phyloP scores from a whole-genome alignment of 306 rosid genomes.

The Cyamopsis tetragonoloba region DNA sequence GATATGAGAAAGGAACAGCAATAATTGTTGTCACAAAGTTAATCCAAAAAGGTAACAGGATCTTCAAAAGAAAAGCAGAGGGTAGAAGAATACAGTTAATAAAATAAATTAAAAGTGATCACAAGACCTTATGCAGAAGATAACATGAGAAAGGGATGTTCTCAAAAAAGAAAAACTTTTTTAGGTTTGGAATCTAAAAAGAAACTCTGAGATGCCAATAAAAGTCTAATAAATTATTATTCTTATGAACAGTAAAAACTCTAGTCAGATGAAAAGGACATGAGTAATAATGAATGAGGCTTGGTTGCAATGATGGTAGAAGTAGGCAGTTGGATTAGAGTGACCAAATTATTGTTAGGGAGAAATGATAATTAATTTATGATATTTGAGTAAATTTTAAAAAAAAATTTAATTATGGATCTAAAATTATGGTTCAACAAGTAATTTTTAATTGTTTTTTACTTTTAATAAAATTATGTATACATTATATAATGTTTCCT shows the following conservation, averaged over 20 bases:
- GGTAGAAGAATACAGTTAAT: constrained; percentile 32
- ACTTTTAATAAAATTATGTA: too few relatives aligned
- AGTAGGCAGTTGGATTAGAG: constrained; percentile 41
- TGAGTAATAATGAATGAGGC: constrained; percentile 31
- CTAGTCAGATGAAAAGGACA: constrained; percentile 34
- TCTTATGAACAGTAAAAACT: constrained; percentile 28
- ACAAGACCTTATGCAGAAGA: constrained; percentile 29
- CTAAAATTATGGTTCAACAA: too few relatives aligned
- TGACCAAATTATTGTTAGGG: too few relatives aligned
- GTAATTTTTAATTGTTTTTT: too few relatives aligned
- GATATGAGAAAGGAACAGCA: constrained; percentile 50
- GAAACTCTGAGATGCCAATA: constrained; percentile 26
- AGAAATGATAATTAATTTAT: too few relatives aligned
- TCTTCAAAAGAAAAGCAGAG: constrained; percentile 31
- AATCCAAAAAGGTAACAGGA: constrained; percentile 38
- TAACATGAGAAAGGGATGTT: constrained; percentile 13
- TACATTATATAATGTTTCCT: too few relatives aligned
- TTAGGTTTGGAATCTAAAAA: constrained; percentile 23
- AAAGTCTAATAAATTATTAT: constrained; percentile 10
- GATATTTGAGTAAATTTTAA: too few relatives aligned
- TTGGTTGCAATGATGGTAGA: constrained; percentile 46
- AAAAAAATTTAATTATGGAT: too few relatives aligned
- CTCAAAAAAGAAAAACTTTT: neutral
- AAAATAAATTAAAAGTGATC: constrained; percentile 31
- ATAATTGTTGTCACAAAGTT: constrained; percentile 64